These are phyloP conservation scores for Triangularia verruculosa DNA, from an alignment of 2,329 filamentous ascomycete genomes.

Conservation along the genomic window DNA sequence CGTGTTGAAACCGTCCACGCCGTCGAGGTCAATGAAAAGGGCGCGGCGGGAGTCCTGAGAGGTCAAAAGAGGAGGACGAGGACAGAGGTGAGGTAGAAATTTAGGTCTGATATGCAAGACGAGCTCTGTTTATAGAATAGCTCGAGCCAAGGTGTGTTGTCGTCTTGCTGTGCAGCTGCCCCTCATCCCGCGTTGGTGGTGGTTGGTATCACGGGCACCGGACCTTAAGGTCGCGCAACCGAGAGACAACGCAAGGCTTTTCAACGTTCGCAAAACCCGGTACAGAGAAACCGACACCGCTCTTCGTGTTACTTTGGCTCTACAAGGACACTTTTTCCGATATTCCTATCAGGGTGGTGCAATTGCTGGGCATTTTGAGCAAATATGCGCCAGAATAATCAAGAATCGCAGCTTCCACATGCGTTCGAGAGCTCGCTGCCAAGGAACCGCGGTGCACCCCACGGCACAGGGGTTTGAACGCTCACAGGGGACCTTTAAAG, in stretches of 20 bases:
- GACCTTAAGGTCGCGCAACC: neutral
- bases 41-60: neutral
- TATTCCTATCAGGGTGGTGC: neutral
- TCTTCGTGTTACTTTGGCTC: neutral
- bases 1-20: neutral
- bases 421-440: neutral
- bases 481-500: neutral
- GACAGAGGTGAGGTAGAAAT: neutral
- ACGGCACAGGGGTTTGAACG: neutral
- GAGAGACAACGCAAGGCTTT: neutral
- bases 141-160: neutral
- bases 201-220: neutral
- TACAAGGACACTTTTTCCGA: neutral
- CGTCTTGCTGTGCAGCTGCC: neutral
- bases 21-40: neutral
- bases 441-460: neutral
- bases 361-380: constrained; percentile 1
- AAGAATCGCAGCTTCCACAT: neutral
- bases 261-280: neutral
- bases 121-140: neutral
- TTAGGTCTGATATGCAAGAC: neutral
- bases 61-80: neutral
- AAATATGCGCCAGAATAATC: constrained; percentile 1
- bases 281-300: neutral
- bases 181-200: neutral